Evolutionary conservation across 1,139 yeast genomes (phyloP).

Genomic region (Groenewaldozyma auringiensis): DNA sequence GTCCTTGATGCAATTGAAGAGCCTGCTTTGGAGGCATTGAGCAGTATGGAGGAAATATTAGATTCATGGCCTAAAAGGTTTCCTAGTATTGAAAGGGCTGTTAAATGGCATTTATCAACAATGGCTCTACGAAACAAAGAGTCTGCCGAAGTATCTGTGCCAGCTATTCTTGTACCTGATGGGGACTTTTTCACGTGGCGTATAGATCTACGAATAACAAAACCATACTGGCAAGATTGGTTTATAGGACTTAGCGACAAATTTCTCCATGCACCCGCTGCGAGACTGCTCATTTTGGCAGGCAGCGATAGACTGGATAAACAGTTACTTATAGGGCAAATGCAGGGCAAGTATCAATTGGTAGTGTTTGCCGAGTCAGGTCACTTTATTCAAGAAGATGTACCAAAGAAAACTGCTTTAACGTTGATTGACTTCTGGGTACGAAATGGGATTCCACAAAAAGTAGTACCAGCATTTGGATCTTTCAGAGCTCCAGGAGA

Average conservation of each 20-base stretch:
- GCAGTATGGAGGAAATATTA: conserved; percentile 59
- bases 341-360: conserved; percentile 87
- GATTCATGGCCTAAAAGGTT: conserved; percentile 55
- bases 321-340: conserved; percentile 81
- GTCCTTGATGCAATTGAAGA: conserved; percentile 93
- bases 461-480: conserved; percentile 27
- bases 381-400: conserved; percentile 90
- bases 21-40: conserved; percentile 66
- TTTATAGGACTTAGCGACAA: conserved; percentile 59
- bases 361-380: conserved; percentile 78
- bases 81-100: conserved; percentile 46
- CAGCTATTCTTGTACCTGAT: conserved; percentile 35
- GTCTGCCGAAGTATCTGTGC: conserved; percentile 73
- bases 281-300: conserved; percentile 73
- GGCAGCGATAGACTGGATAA: conserved; percentile 87
- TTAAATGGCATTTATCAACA: conserved; percentile 71
- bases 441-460: conserved; percentile 38
- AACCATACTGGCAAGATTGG: conserved; percentile 77
- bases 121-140: conserved; percentile 44
- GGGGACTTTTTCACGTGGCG: conserved; percentile 41
- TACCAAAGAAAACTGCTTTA: conserved; percentile 56
- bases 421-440: conserved; percentile 45
- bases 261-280: conserved; percentile 49
- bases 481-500: conserved; percentile 18
- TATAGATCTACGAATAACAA: conserved; percentile 53